phyloP scores from a whole-genome alignment of 345 rosid species.

The Lenwebbia sp. region DNA sequence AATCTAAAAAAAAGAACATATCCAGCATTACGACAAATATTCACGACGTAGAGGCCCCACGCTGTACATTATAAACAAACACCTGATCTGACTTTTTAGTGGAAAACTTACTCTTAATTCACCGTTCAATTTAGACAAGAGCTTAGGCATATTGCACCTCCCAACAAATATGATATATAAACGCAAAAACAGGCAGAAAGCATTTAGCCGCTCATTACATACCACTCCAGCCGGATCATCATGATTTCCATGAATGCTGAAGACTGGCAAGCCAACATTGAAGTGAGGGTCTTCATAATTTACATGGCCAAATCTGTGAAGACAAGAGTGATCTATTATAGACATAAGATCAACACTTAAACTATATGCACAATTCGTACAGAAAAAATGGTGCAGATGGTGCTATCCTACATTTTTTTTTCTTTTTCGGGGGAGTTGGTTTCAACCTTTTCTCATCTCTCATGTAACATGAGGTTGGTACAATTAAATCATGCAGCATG shows the following conservation, averaged over 20 bases:
- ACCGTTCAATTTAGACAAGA: background rate
- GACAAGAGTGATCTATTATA: background rate
- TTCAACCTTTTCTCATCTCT: background rate
- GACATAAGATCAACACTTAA: background rate
- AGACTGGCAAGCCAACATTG: constrained; percentile 94
- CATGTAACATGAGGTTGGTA: background rate
- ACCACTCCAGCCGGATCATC: constrained; percentile 99
- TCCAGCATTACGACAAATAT: background rate
- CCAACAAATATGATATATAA: background rate
- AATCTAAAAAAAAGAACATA: background rate
- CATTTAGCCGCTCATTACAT: constrained; percentile 9
- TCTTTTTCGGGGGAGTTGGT: background rate
- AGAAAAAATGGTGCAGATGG: background rate
- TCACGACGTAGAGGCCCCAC: background rate
- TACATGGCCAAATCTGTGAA: constrained; percentile 88
- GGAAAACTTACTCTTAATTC: background rate
- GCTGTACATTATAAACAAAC: background rate
- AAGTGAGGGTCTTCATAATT: constrained; percentile 98
- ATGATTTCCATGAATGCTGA: constrained; percentile 98
- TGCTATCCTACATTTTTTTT: background rate
- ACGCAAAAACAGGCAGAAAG: background rate
- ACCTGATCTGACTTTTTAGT: background rate
- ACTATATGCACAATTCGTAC: background rate
- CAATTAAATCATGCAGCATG: background rate
- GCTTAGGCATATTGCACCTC: background rate